Evolutionary conservation across 805 yeast genomes (phyloP).

Genomic region (Starmerella roubikii): DNA sequence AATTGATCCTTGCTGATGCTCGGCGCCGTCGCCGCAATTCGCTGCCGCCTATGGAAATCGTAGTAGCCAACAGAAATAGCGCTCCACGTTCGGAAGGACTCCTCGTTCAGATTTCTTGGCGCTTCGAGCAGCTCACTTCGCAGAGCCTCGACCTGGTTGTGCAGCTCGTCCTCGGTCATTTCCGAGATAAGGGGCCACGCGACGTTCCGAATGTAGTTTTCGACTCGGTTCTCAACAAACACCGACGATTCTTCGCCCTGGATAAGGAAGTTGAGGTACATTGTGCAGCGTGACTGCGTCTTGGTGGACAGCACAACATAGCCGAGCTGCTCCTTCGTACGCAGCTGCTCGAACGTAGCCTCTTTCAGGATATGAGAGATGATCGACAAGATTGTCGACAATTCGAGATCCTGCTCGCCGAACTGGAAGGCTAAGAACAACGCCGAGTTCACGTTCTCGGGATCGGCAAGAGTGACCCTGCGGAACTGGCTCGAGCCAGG

Average conservation of each 20-base stretch:
- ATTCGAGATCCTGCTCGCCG: slow-evolving; percentile 35
- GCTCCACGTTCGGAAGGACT: slow-evolving; percentile 49
- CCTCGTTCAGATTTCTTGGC: slow-evolving; percentile 67
- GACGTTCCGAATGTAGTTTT: slow-evolving; percentile 42
- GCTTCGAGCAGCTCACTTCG: slow-evolving; percentile 53
- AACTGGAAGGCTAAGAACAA: slow-evolving; percentile 65
- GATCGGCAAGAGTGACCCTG: slow-evolving; percentile 36
- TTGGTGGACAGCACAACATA: slow-evolving; percentile 79
- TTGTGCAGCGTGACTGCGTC: slow-evolving; percentile 51
- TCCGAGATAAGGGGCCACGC: slow-evolving; percentile 32
- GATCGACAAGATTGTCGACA: slow-evolving; percentile 44
- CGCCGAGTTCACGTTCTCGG: slow-evolving; percentile 67
- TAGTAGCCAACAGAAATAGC: slow-evolving; percentile 64
- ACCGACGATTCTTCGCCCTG: slow-evolving; percentile 72
- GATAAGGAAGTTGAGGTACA: slow-evolving; percentile 60
- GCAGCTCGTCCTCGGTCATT: slow-evolving; percentile 52
- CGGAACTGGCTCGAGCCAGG: slow-evolving; percentile 19
- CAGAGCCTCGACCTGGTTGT: slow-evolving; percentile 55
- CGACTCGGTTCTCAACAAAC: slow-evolving; percentile 66
- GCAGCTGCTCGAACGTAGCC: slow-evolving; percentile 76
- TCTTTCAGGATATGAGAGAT: slow-evolving; percentile 64
- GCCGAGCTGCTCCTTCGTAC: slow-evolving; percentile 92
- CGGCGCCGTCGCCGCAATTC: slow-evolving; percentile 44
- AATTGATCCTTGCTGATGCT: slow-evolving; percentile 44
- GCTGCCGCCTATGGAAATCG: slow-evolving; percentile 49